Conservation (phyloP, 2,329 filamentous ascomycete genomes). For the Stemphylium beticola region DNA sequence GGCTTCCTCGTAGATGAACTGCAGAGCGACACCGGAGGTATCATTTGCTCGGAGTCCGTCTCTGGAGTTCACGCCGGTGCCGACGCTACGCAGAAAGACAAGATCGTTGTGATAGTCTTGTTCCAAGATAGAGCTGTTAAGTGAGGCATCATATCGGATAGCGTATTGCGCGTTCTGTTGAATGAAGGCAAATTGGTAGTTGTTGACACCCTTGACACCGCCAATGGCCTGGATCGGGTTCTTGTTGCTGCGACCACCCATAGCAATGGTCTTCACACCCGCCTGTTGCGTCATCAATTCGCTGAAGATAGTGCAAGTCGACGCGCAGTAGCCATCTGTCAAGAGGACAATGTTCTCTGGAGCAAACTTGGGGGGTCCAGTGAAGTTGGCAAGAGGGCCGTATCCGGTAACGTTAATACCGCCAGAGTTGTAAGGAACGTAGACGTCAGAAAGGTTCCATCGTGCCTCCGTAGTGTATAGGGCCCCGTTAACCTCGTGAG, state of each 20-base stretch:
- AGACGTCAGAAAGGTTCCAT: conserved; percentile 47
- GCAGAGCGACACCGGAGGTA: conserved; percentile 40
- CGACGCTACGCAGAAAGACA: conserved; percentile 32
- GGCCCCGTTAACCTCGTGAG: conserved; percentile 49
- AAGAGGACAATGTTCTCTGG: conserved; percentile 60
- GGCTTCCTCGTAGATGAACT: conserved; percentile 50
- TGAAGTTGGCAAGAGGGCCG: conserved; percentile 51
- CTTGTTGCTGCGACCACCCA: conserved; percentile 57
- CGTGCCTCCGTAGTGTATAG: conserved; percentile 41
- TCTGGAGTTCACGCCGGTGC: conserved; percentile 42
- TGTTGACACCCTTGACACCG: conserved; percentile 59
- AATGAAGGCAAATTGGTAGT: conserved; percentile 44
- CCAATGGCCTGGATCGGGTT: conserved; percentile 62
- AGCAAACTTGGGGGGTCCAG: conserved; percentile 56
- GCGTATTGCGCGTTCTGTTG: conserved; percentile 32
- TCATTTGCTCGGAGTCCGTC: conserved; percentile 45
- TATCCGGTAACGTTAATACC: conserved; percentile 48
- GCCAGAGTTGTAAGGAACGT: conserved; percentile 36
- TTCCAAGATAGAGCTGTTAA: conserved; percentile 35
- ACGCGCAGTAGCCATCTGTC: conserved; percentile 66
- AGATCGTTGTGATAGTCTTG: conserved; percentile 35
- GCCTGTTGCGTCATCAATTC: conserved; percentile 61
- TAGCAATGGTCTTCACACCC: conserved; percentile 60
- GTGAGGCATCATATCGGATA: conserved; percentile 27
- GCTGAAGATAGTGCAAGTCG: conserved; percentile 63